A percentile compares a stretch with the other conserved stretches of the same genome.
phyloP scores from a whole-genome alignment of 2,329 filamentous ascomycete genomes.

The Coniochaeta pulveracea region DNA sequence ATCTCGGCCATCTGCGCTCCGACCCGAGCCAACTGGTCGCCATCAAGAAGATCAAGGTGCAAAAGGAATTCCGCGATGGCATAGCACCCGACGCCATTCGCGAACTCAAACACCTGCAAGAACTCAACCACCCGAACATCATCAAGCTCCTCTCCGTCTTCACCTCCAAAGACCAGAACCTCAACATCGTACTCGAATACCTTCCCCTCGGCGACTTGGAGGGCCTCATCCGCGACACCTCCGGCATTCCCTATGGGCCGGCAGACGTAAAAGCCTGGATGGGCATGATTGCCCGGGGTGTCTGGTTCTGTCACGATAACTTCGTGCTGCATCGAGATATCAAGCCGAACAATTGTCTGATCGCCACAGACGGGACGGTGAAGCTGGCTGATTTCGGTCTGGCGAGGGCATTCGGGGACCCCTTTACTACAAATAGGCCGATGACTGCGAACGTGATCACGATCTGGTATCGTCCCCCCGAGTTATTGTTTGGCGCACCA shows the following conservation, averaged over 20 bases:
- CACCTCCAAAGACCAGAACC: slow-evolving; percentile 90
- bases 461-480: slow-evolving; percentile 89
- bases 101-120: slow-evolving; percentile 90
- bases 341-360: slow-evolving; percentile 96
- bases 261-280: slow-evolving; percentile 98
- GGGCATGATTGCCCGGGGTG: slow-evolving; percentile 85
- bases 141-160: slow-evolving; percentile 89
- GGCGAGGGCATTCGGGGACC: slow-evolving; percentile 79
- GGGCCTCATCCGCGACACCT: slow-evolving; percentile 80
- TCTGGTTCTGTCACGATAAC: slow-evolving; percentile 96
- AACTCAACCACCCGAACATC: slow-evolving; percentile 90
- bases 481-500: slow-evolving; percentile 80
- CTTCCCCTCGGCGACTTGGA: slow-evolving; percentile 90
- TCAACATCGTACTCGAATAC: slow-evolving; percentile 91
- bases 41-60: slow-evolving; percentile 87
- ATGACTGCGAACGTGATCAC: slow-evolving; percentile 98
- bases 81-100: slow-evolving; percentile 91
- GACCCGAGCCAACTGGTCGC: slow-evolving; percentile 70
- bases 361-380: slow-evolving; percentile 83
- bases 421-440: slow-evolving; percentile 55
- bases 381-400: slow-evolving; percentile 98
- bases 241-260: slow-evolving; percentile 66
- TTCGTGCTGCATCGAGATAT: slow-evolving; percentile 94
- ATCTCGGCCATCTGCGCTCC: slow-evolving; percentile 67
- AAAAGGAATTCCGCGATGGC: slow-evolving; percentile 78